These are phyloP conservation scores for Diaporthe destruens DNA, from an alignment of 2,329 filamentous ascomycete genomes.

Conservation along the genomic window DNA sequence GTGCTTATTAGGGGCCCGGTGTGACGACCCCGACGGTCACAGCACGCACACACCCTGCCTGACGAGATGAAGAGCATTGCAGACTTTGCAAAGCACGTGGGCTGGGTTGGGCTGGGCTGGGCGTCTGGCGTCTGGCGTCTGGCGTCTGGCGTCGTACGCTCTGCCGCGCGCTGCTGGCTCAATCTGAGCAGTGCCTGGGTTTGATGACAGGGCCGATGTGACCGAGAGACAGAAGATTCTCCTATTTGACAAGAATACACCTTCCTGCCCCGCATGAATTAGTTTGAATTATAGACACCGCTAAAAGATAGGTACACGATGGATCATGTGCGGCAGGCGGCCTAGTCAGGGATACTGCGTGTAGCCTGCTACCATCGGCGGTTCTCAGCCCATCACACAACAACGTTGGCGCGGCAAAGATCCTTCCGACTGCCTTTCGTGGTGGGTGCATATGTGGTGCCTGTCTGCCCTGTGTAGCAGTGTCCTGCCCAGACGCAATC, in stretches of 20 bases:
- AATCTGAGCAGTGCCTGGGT: background rate
- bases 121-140: background rate
- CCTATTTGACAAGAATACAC: background rate
- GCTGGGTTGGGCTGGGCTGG: background rate
- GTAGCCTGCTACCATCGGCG: background rate
- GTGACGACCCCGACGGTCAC: conserved; percentile 23
- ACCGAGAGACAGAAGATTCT: background rate
- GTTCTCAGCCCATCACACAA: conserved; percentile 15
- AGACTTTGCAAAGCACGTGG: background rate
- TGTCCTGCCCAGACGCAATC: background rate
- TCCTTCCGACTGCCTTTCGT: background rate
- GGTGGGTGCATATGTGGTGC: background rate
- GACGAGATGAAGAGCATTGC: conserved; percentile 16
- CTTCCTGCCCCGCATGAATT: background rate
- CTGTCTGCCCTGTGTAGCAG: background rate
- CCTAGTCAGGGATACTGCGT: background rate
- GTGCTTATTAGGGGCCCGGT: background rate
- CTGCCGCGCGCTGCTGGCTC: conserved; percentile 2
- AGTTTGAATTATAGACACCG: background rate
- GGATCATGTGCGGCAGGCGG: background rate
- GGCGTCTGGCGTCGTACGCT: background rate
- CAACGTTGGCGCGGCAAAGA: conserved; percentile 5
- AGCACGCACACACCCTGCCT: conserved; percentile 17
- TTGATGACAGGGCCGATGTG: background rate
- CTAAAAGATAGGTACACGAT: background rate